Base-by-base conservation (phyloP, 2,329 filamentous ascomycete genomes). In the Paraphaeosphaeria minitans region DNA sequence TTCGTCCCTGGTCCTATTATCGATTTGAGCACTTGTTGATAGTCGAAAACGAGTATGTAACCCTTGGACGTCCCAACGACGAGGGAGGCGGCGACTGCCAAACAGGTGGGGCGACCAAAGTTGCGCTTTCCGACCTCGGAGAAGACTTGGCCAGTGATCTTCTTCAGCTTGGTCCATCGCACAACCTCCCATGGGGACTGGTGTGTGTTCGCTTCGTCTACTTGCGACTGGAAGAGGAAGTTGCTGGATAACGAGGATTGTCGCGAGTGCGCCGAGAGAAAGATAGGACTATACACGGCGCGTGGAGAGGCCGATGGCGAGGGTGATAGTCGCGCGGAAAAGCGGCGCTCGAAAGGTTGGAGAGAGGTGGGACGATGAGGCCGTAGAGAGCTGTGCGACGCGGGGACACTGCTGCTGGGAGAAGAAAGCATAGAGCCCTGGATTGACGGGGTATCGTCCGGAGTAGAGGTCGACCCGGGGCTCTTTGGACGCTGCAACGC, bases 161-260 rank as follows among this genome's bases (percentile, higher is more conserved):
- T 98, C 71, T 89, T 91, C 57, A 99, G 80, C 73, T 91, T 95
- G 1, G 92, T 98, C 96, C 96, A 99, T 72, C 93, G 86, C 59
- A 99, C 90, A 55, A 98, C 93, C 71, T 99, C 95, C 96, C 95
- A 99, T 1, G 95, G 95, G 5, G 91, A 87, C 55, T 92, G 88
- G 3, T 87, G 84, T 1, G 88, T 87, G 64, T 94, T 90, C 22
- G 84, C 82, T 5, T 75, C 76, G 51, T 79, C 76, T 49, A 90
- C 90, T 53, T 83, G 80, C 52, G 82, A 81, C 56, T 87, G 81
- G 37, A 80, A 79, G 3, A 88, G 71, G 12, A 91, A 77, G 65
- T 91, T 87, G 67, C 91, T 96, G 46, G 85, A 89, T 21, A 93
- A 71, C 1, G 94, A 97, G 1, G 87, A 89, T 67, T 92, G 90